phyloP scores from a whole-genome alignment of 129 eudicot species.

The Artemisia tridentata region DNA sequence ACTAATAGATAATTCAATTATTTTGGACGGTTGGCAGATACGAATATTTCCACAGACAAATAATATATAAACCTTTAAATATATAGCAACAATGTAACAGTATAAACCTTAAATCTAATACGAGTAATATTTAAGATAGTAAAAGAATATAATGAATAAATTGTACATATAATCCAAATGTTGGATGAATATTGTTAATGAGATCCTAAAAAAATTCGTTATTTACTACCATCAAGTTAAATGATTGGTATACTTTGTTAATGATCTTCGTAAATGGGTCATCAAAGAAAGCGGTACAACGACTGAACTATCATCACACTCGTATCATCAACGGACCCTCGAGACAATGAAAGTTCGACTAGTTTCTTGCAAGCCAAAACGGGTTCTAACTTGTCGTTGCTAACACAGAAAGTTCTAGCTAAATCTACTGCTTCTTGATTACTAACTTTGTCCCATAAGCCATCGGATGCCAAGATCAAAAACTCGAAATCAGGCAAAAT shows the following conservation, averaged over 20 bases:
- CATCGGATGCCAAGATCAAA: constrained; percentile 91
- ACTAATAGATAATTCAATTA: no score
- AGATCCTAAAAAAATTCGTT: background rate
- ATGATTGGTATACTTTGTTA: background rate
- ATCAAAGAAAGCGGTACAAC: constrained; percentile 47
- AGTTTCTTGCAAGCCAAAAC: constrained; percentile 66
- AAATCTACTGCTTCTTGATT: constrained; percentile 89
- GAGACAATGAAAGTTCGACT: constrained; percentile 54
- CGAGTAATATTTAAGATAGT: no score
- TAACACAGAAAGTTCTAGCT: constrained; percentile 49
- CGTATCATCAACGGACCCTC: constrained; percentile 79
- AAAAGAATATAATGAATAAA: constrained; percentile 5
- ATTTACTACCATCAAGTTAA: background rate
- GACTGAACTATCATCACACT: constrained; percentile 64
- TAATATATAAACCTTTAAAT: no score
- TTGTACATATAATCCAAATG: background rate
- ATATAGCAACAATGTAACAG: background rate
- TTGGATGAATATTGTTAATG: background rate
- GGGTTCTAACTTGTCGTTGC: constrained; percentile 38
- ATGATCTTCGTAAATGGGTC: background rate
- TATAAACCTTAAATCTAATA: no score
- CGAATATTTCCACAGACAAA: no score
- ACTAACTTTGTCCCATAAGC: constrained; percentile 93
- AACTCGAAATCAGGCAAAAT: constrained; percentile 66
- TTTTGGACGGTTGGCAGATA: no score